Percentiles rank a stretch among this genome's conserved stretches.
Conservation (phyloP, 345 rosid species). For the Corchorus olitorius region DNA sequence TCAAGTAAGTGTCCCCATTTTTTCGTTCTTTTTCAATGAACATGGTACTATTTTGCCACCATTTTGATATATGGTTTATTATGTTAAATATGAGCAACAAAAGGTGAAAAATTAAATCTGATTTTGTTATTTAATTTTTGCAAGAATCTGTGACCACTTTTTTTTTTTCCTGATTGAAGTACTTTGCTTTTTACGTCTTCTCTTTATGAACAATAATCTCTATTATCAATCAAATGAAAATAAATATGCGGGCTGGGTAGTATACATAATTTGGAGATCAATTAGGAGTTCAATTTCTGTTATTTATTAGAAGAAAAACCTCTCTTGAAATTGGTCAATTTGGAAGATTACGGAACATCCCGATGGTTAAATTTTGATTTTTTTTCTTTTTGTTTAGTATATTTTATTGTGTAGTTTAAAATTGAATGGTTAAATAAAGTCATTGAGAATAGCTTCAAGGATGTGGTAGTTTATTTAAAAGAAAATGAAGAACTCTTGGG, state of each 20-base stretch:
- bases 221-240: neutral
- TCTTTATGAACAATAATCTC: neutral
- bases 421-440: neutral
- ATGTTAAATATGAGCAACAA: neutral
- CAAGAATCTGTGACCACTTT: neutral
- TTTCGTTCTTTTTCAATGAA: neutral
- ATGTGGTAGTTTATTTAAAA: neutral
- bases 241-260: neutral
- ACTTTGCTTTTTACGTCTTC: neutral
- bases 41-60: neutral
- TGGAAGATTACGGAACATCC: neutral
- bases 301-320: too few relatives aligned
- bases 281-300: neutral
- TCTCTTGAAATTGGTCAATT: neutral
- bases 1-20: slow-evolving; percentile 46
- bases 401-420: neutral
- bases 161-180: neutral
- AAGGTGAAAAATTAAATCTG: neutral
- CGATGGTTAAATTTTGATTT: neutral
- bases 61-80: neutral
- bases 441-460: neutral
- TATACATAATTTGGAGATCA: neutral
- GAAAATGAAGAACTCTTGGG: neutral
- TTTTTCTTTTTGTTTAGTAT: neutral
- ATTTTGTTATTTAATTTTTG: neutral